Evolutionary conservation across 2,329 filamentous ascomycete species (phyloP), one percentile per base, ranked within the genome.

Genomic region (Colletotrichum chlorophyti): DNA sequence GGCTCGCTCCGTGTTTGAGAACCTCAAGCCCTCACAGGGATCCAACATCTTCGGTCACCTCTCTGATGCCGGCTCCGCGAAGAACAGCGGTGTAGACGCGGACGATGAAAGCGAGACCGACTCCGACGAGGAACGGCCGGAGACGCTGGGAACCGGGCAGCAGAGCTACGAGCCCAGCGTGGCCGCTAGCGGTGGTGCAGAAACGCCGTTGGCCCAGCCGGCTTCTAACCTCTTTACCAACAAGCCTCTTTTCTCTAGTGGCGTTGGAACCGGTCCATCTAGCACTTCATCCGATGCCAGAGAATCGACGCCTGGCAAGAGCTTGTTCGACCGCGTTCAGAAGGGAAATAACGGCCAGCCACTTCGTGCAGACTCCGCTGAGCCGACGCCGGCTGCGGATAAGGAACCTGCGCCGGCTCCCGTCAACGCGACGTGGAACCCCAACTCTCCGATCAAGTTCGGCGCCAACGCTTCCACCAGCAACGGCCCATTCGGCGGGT

Each of bases 41-140:
- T 65, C 70, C 37, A 86, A 87, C 65, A 85, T 86, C 46, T 88
- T 88, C 65, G 80, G 79, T 21, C 82, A 87, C 63, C 76, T 87
- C 7, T 86, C 84, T 1, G 83, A 84, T 65, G 76, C 74, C 27
- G 83, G 82, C 63, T 83, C 81, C 12, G 74, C 78, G 35, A 83
- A 82, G 68, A 83, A 79, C 47, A 85, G 83, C 61, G 79, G 79
- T 1, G 70, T 75, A 10, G 79, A 82, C 14, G 77, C 76, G 15
- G 80, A 80, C 47, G 73, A 69, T 6, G 78, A 82, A 61, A 77
- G 74, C 60, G 77, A 79, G 54, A 70, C 75, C 15, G 78, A 77
- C 17, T 76, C 76, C 3, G 78, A 80, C 26, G 68, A 60, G 12
- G 74, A 77, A 14, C 72, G 75, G 48, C 67, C 70, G 4, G 79